phyloP scores from a whole-genome alignment of 2,329 filamentous ascomycete species.

The Colletotrichum sp. region DNA sequence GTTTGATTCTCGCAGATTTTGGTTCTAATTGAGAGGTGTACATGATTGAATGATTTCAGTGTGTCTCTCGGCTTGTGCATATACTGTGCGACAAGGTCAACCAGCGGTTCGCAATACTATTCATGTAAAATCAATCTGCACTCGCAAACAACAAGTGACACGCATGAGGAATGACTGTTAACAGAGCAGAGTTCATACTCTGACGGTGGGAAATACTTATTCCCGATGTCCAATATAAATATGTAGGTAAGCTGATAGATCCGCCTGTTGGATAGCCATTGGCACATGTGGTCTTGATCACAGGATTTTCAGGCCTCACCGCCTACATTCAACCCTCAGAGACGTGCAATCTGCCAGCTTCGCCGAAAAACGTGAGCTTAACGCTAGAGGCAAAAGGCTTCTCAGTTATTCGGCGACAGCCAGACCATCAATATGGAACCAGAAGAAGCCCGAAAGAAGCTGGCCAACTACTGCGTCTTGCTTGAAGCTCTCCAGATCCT shows the following conservation, averaged over 20 bases:
- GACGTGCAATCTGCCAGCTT: background rate
- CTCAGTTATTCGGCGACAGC: background rate
- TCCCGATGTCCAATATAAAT: background rate
- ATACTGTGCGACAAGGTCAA: background rate
- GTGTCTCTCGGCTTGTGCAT: background rate
- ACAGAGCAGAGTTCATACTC: background rate
- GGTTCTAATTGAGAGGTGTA: rapidly evolving
- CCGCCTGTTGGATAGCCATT: background rate
- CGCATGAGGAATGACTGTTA: background rate
- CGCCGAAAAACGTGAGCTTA: background rate
- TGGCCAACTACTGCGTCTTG: background rate
- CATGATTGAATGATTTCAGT: background rate
- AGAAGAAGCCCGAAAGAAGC: background rate
- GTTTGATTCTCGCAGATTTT: background rate
- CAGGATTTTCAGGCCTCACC: background rate
- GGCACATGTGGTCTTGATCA: background rate
- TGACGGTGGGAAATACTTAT: background rate
- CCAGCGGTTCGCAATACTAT: background rate
- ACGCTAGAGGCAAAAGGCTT: background rate
- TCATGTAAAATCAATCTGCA: background rate
- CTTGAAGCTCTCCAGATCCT: background rate
- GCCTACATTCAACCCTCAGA: background rate
- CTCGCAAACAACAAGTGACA: background rate
- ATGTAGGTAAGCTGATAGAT: background rate
- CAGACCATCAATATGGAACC: background rate